Evolutionary conservation across 2,329 filamentous ascomycete species (phyloP).

Genomic region (Cladobotryum protrusum): DNA sequence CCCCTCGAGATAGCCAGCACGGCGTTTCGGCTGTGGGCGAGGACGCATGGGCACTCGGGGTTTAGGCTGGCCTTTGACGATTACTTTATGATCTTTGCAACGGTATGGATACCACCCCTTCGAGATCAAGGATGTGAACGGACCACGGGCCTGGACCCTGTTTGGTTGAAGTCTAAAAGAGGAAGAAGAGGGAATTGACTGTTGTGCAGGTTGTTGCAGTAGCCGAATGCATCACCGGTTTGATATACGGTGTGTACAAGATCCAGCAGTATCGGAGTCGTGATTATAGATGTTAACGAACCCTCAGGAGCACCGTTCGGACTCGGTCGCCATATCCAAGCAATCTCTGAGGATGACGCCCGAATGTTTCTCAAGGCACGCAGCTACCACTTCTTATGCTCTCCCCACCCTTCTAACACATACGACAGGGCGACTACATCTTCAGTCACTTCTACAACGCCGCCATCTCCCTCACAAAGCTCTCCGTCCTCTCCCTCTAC

Average conservation of each 20-base stretch:
- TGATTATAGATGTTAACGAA: too few relatives aligned
- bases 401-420: neutral
- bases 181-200: neutral
- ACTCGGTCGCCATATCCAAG: slow-evolving; percentile 12
- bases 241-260: slow-evolving; percentile 6
- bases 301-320: slow-evolving; percentile 7
- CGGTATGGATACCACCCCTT: slow-evolving; percentile 2
- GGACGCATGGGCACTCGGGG: neutral
- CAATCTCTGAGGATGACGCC: neutral
- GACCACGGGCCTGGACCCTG: too few relatives aligned
- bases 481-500: slow-evolving; percentile 12
- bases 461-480: slow-evolving; percentile 12
- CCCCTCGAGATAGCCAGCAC: slow-evolving; percentile 11
- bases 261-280: too few relatives aligned
- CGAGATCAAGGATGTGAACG: neutral
- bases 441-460: slow-evolving; percentile 15
- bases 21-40: slow-evolving; percentile 8
- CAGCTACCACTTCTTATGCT: too few relatives aligned
- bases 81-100: slow-evolving; percentile 14
- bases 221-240: slow-evolving; percentile 3
- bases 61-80: slow-evolving; percentile 9
- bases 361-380: slow-evolving; percentile 3
- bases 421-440: slow-evolving; percentile 12
- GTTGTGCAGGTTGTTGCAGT: slow-evolving; percentile 4
- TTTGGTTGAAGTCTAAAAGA: neutral